Percentiles rank a stretch among this genome's conserved stretches.
Evolutionary conservation across 2,329 filamentous ascomycete species (phyloP).

Genomic region (Aschersonia sp.): DNA sequence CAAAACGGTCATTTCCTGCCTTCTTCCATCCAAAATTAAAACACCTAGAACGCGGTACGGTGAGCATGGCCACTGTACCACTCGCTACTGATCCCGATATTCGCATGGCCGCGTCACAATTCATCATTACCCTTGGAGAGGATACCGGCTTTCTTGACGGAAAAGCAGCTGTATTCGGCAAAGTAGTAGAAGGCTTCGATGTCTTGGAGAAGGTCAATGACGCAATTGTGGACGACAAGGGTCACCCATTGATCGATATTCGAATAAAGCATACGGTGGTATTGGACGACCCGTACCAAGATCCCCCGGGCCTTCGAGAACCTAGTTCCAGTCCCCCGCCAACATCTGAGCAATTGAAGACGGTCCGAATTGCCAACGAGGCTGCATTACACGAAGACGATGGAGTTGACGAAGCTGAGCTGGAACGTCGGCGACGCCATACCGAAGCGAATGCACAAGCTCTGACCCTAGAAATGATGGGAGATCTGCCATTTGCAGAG

Average conservation of each 20-base stretch:
- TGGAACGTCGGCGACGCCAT: constrained; percentile 68
- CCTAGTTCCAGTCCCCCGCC: constrained; percentile 71
- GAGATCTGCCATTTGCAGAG: constrained; percentile 91
- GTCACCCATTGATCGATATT: constrained; percentile 84
- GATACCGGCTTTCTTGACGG: constrained; percentile 83
- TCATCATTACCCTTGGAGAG: constrained; percentile 81
- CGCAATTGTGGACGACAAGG: constrained; percentile 73
- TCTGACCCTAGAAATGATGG: constrained; percentile 92
- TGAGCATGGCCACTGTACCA: constrained; percentile 92
- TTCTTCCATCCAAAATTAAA: constrained; percentile 77
- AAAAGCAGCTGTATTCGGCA: constrained; percentile 88
- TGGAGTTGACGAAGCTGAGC: constrained; percentile 57
- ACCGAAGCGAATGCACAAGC: constrained; percentile 88
- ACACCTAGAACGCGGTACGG: constrained; percentile 76
- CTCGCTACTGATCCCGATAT: constrained; percentile 63
- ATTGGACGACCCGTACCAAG: constrained; percentile 81
- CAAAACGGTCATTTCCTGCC: constrained; percentile 67
- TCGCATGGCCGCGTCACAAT: constrained; percentile 77
- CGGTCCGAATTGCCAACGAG: constrained; percentile 82
- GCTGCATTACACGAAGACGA: constrained; percentile 65
- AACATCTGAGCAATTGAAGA: constrained; percentile 72
- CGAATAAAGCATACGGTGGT: constrained; percentile 85
- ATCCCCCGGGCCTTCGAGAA: constrained; percentile 62
- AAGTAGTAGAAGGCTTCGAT: constrained; percentile 92
- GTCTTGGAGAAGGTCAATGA: constrained; percentile 85